These are phyloP conservation scores for Ogataea chonburiensis DNA, from an alignment of 805 yeast species.

Conservation along the genomic window DNA sequence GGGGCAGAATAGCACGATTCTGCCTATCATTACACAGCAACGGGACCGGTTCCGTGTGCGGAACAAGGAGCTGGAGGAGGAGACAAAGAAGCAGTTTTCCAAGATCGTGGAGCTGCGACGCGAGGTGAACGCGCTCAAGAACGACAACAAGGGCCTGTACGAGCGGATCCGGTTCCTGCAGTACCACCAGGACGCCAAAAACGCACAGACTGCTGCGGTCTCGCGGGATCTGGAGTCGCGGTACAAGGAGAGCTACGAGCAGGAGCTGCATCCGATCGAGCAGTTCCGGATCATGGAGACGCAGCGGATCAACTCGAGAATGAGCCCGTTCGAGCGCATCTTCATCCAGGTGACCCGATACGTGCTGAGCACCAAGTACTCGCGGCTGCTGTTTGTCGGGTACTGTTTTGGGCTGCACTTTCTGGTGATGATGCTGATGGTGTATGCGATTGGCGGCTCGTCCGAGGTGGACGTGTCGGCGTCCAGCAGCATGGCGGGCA, in stretches of 20 bases:
- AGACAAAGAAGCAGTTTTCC: slow-evolving; percentile 56
- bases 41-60: slow-evolving; percentile 89
- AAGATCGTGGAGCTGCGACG: slow-evolving; percentile 59
- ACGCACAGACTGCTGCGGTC: slow-evolving; percentile 27
- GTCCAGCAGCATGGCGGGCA: slow-evolving; percentile 19
- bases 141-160: slow-evolving; percentile 75
- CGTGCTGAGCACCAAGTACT: slow-evolving; percentile 68
- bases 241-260: slow-evolving; percentile 67
- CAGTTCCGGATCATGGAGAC: slow-evolving; percentile 76
- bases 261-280: slow-evolving; percentile 78
- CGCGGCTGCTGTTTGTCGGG: slow-evolving; percentile 67
- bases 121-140: slow-evolving; percentile 61
- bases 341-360: slow-evolving; percentile 70
- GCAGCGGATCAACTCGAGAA: slow-evolving; percentile 65
- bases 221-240: slow-evolving; percentile 49
- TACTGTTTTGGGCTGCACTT: slow-evolving; percentile 78
- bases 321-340: slow-evolving; percentile 78
- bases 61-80: slow-evolving; percentile 81
- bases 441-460: slow-evolving; percentile 44
- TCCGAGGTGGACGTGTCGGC: slow-evolving; percentile 8
- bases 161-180: slow-evolving; percentile 73
- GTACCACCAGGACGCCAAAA: slow-evolving; percentile 39
- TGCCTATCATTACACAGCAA: slow-evolving; percentile 90
- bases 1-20: slow-evolving; percentile 46
- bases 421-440: slow-evolving; percentile 62